Evolutionary conservation across 257 asterid species (phyloP).

Genomic region (Petrea volubilis): DNA sequence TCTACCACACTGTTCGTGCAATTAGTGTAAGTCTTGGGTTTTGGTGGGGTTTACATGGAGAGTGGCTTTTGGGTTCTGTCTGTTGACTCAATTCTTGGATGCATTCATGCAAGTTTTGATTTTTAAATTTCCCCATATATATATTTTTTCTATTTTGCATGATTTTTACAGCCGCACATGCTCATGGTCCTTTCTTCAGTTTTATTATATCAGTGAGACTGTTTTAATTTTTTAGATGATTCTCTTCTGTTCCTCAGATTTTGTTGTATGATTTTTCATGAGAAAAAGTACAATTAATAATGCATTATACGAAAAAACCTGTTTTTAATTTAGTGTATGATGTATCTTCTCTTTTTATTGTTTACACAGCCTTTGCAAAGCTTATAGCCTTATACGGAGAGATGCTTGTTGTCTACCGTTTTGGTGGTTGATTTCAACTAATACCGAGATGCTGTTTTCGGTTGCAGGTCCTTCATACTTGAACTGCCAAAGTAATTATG

Average conservation of each 20-base stretch:
- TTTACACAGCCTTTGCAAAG: conserved; percentile 40
- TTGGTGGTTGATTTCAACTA: conserved; percentile 61
- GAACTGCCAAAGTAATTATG: conserved; percentile 33
- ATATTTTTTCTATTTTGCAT: conserved; percentile 24
- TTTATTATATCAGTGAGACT: conserved; percentile 11
- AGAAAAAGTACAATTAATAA: conserved; percentile 8
- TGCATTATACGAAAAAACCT: conserved; percentile 21
- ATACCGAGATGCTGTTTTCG: conserved; percentile 80
- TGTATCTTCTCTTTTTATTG: conserved; percentile 25
- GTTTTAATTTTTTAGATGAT: conserved; percentile 37
- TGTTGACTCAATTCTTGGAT: conserved; percentile 28
- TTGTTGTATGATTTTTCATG: conserved; percentile 34
- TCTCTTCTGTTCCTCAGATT: conserved; percentile 48
- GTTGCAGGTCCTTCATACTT: conserved; percentile 49
- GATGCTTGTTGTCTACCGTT: conserved; percentile 83
- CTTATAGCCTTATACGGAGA: conserved; percentile 40
- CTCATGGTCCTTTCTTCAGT: conserved; percentile 21
- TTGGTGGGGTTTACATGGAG: conserved; percentile 54
- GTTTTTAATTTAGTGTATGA: conserved; percentile 19
- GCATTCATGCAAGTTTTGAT: background rate
- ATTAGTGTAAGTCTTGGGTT: conserved; percentile 37
- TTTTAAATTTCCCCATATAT: background rate
- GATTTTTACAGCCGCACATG: conserved; percentile 35
- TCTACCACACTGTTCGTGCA: conserved; percentile 22
- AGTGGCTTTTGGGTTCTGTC: conserved; percentile 75